Evolutionary conservation across 176 grass and related monocot species (phyloP).

Genomic region (sorghum (Sorghum bicolor)): DNA sequence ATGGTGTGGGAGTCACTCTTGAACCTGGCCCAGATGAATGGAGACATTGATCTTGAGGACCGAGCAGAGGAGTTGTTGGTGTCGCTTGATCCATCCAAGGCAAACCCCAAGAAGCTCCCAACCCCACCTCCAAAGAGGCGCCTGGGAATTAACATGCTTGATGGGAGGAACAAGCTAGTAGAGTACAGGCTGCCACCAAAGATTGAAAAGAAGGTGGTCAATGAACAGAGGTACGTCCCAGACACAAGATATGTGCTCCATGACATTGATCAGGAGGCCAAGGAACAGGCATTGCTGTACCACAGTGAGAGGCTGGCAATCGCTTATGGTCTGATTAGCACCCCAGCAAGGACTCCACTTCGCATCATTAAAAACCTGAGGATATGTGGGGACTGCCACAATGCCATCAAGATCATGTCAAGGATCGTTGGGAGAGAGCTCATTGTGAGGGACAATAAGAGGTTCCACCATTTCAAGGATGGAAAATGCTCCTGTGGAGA

Average conservation of each 20-base stretch:
- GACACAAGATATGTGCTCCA: conserved; percentile 90
- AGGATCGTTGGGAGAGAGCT: conserved; percentile 87
- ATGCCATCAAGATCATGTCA: conserved; percentile 92
- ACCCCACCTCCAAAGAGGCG: conserved; percentile 74
- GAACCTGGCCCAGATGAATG: conserved; percentile 65
- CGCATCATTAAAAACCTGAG: conserved; percentile 90
- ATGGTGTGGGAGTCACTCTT: conserved; percentile 61
- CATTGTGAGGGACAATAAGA: conserved; percentile 86
- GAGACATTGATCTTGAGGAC: conserved; percentile 87
- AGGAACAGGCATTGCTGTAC: conserved; percentile 86
- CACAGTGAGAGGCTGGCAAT: conserved; percentile 90
- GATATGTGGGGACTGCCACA: conserved; percentile 90
- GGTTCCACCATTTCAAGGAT: conserved; percentile 92
- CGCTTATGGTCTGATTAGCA: conserved; percentile 85
- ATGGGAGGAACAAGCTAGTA: conserved; percentile 78
- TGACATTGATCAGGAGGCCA: conserved; percentile 86
- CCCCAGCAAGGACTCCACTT: conserved; percentile 76
- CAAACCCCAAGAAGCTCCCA: conserved; percentile 44
- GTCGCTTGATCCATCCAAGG: conserved; percentile 57
- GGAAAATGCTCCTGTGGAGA: conserved; percentile 89
- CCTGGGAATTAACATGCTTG: conserved; percentile 80
- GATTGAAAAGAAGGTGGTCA: conserved; percentile 72
- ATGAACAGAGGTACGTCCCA: conserved; percentile 77
- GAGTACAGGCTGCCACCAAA: conserved; percentile 79
- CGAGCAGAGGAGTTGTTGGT: conserved; percentile 55